Base-by-base conservation (phyloP, 202 grass and related monocot genomes). In the Panicum virgatum region DNA sequence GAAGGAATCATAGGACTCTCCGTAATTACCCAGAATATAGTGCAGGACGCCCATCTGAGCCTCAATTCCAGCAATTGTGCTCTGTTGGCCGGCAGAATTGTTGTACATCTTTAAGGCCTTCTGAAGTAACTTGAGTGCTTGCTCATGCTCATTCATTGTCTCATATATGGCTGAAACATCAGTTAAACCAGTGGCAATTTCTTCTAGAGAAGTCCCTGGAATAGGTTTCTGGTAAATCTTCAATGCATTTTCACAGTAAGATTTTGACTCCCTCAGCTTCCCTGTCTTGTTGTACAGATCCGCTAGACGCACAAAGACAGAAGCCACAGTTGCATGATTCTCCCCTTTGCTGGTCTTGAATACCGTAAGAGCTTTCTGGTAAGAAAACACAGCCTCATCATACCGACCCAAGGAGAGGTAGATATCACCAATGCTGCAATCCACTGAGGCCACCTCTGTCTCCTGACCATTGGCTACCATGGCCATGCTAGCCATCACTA, bases 131-230 rank as follows among this genome's bases (percentile, higher is more conserved):
- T 96, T 96, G 54, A 99, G 81, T 72, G 97, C 97, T 85, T 97
- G 97, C 38, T 97, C 97, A 84, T 96, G 89, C 78, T 99, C 97
- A 68, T 94, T 94, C 97, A 99, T 99, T 13, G 91, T 92, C 72
- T 92, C 97, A 66, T 99, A 99, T 87, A 99, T 99, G 56, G 93
- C 97, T 68, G 97, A 94, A 79, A 99, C 87, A 87, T 99, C 91
- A 51, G 93, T 94, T 65, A 99, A 86, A 26, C 97, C 97, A 34
- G 85, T 90, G 27, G 97, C 97, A 76, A 97, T 94, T 78, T 99
- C 97, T 75, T 99, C 97, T 43, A 94, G 61, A 69, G 97, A 99
- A 9, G 97, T 99, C 18, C 93, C 97, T 6, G 97, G 97, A 84
- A 99, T 95, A 40, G 97, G 89, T 86, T 97, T 99, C 84, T 90